Conservation (phyloP, 257 asterid species). For the Solanum pinnatisectum region DNA sequence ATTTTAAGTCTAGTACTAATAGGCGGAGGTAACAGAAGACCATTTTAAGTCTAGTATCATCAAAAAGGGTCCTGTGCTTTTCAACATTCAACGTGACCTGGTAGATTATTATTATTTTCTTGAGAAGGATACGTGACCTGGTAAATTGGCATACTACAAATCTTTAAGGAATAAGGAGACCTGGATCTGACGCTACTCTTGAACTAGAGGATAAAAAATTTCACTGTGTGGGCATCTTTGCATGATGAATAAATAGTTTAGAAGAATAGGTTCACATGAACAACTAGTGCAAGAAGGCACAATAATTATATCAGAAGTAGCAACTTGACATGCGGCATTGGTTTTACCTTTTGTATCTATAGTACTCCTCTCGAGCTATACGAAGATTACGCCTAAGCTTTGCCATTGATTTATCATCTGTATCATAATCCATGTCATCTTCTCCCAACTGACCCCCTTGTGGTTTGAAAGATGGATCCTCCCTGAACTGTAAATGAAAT, state of each 20-base stretch:
- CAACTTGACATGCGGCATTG: neutral
- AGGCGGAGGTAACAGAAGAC: neutral
- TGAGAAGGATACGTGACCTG: neutral
- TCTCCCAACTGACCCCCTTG: slow-evolving; percentile 98
- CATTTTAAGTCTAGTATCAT: neutral
- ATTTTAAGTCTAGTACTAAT: neutral
- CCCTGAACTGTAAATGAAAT: slow-evolving; percentile 49
- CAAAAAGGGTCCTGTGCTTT: neutral
- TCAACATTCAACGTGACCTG: neutral
- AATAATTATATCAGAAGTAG: neutral
- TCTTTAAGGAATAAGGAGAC: neutral
- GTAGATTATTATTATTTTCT: neutral
- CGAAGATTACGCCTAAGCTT: slow-evolving; percentile 90
- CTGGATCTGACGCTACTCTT: neutral
- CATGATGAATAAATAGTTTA: neutral
- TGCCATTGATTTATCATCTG: slow-evolving; percentile 99
- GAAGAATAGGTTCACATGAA: neutral
- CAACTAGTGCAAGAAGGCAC: neutral
- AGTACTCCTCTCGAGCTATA: slow-evolving; percentile 92
- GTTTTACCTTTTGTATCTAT: slow-evolving; percentile 79
- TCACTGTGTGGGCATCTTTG: neutral
- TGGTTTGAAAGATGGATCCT: slow-evolving; percentile 96
- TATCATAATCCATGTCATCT: slow-evolving; percentile 96
- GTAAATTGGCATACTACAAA: neutral
- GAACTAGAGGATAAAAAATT: neutral